A percentile compares a stretch with the other conserved stretches of the same genome.
Conservation (phyloP, 805 yeast species). For the Zygosaccharomyces pseudorouxii region DNA sequence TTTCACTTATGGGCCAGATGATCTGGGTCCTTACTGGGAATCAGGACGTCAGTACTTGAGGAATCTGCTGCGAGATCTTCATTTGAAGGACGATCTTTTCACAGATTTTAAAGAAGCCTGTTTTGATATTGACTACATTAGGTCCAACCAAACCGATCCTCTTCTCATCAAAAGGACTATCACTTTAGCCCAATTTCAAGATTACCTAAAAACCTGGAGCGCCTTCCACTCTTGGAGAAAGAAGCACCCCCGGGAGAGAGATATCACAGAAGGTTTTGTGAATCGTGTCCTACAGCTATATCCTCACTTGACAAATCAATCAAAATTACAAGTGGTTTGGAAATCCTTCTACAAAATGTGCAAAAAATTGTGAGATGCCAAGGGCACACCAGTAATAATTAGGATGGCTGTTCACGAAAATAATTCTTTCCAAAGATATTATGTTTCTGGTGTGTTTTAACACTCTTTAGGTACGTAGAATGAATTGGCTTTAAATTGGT, state of each 20-base stretch:
- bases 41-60: conserved; percentile 67
- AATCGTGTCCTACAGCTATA: conserved; percentile 35
- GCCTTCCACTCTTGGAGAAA: conserved; percentile 55
- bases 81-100: conserved; percentile 34
- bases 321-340: conserved; percentile 25
- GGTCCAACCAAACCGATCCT: conserved; percentile 16
- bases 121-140: conserved; percentile 16
- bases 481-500: too few species aligned
- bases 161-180: conserved; percentile 37
- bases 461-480: neutral
- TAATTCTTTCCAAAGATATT: too few species aligned
- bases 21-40: conserved; percentile 65
- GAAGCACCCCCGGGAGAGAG: conserved; percentile 29
- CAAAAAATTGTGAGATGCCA: conserved; percentile 5
- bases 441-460: too few species aligned
- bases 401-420: too few species aligned
- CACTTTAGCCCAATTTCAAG: conserved; percentile 43
- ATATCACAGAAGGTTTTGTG: conserved; percentile 48
- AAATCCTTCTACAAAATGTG: conserved; percentile 29
- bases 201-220: conserved; percentile 65
- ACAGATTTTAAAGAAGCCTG: conserved; percentile 37
- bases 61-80: conserved; percentile 33
- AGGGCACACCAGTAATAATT: neutral
- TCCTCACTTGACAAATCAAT: conserved; percentile 15
- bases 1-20: conserved; percentile 46